Evolutionary conservation across 176 grass and related monocot genomes (phyloP).

Genomic region (Themeda triandra): DNA sequence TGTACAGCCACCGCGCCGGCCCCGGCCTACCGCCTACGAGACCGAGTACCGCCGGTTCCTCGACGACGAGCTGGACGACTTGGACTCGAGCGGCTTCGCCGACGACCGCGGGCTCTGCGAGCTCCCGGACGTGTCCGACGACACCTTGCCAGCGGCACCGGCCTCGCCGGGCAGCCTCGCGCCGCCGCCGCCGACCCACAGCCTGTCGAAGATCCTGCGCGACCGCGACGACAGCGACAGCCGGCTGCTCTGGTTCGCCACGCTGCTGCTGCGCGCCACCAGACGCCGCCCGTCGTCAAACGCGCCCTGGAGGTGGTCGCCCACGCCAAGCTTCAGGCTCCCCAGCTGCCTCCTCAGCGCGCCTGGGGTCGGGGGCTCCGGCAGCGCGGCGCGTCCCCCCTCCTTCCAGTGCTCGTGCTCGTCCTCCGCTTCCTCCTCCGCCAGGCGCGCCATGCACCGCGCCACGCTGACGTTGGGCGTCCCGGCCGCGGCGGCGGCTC

Average conservation of each 20-base stretch:
- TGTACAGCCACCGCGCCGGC: constrained; percentile 21
- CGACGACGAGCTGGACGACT: constrained; percentile 41
- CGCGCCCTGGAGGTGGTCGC: not conserved
- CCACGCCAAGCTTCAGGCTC: constrained; percentile 31
- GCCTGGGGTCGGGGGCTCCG: constrained; percentile 6
- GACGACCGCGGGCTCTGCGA: constrained; percentile 64
- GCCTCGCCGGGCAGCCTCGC: constrained; percentile 37
- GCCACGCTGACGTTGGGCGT: not conserved
- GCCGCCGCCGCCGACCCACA: constrained; percentile 45
- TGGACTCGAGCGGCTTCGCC: constrained; percentile 51
- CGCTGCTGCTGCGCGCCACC: constrained; percentile 28
- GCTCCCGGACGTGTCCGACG: constrained; percentile 67
- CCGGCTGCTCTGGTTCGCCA: constrained; percentile 45
- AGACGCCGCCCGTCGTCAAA: constrained; percentile 34
- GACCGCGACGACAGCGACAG: constrained; percentile 60
- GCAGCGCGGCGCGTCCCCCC: constrained; percentile 6
- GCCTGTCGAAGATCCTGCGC: constrained; percentile 65
- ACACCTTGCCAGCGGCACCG: constrained; percentile 21
- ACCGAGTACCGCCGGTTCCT: constrained; percentile 60
- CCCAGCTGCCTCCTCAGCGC: constrained; percentile 49
- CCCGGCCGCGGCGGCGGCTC: not conserved
- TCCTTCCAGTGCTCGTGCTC: constrained; percentile 20
- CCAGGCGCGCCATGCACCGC: constrained; percentile 23
- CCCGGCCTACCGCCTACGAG: constrained; percentile 26
- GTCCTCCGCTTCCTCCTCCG: not conserved